These are phyloP conservation scores for Waltergamsia citrina DNA, from an alignment of 2,329 filamentous ascomycete species.

Conservation along the genomic window DNA sequence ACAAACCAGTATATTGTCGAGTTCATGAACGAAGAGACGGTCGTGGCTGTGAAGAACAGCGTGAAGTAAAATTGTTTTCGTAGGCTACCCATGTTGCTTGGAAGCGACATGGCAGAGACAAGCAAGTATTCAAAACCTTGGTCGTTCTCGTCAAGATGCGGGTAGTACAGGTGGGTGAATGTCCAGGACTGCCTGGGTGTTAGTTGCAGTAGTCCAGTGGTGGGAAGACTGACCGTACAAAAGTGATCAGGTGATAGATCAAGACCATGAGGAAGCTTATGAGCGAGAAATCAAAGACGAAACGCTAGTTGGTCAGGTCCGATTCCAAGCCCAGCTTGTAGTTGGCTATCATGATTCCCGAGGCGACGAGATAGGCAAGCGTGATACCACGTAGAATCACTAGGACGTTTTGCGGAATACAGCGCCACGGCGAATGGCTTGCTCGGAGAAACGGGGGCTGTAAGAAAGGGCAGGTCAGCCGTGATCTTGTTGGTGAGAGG, in stretches of 20 bases:
- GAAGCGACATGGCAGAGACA: conserved; percentile 33
- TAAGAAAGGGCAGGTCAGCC: conserved; percentile 7
- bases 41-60: conserved; percentile 36
- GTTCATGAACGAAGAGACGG: conserved; percentile 39
- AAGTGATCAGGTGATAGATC: conserved; percentile 33
- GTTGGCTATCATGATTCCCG: conserved; percentile 29
- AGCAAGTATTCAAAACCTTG: conserved; percentile 24
- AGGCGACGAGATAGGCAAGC: conserved; percentile 31
- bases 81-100: conserved; percentile 27
- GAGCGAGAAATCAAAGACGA: conserved; percentile 39
- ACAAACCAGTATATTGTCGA: conserved; percentile 40
- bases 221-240: conserved; percentile 25
- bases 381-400: conserved; percentile 31
- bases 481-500: no score
- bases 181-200: conserved; percentile 36
- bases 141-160: conserved; percentile 25
- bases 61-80: conserved; percentile 37
- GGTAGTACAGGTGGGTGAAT: conserved; percentile 39
- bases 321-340: conserved; percentile 34
- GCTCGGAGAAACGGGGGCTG: conserved; percentile 42
- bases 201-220: background rate
- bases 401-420: conserved; percentile 34
- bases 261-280: conserved; percentile 32
- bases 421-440: conserved; percentile 40
- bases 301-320: conserved; percentile 26